Evolutionary conservation across 192 early-diverging fungal genomes (phyloP), one percentile per base, ranked within the genome.

Genomic region (Entomortierella beljakovae): DNA sequence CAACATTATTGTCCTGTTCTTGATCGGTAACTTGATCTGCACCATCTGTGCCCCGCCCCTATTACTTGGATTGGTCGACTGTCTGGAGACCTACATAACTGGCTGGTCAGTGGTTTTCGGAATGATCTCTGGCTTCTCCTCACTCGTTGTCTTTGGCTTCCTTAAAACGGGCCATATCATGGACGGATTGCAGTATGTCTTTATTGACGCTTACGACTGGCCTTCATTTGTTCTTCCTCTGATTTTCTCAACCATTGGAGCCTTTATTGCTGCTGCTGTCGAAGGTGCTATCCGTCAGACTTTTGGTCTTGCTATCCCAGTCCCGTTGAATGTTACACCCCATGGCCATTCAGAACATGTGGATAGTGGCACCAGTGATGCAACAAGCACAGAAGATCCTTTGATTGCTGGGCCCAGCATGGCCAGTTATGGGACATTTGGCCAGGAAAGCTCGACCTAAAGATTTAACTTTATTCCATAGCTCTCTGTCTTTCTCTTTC

Each of bases 11-110:
- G 81, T 86, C 49, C 82, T 91, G 18, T 91, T 87, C 62, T 57
- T 91, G 60, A 74, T 89, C 34, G 89, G 87, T 22, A 88, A 91
- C 71, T 57, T 91, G 49, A 72, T 91, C 57, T 88, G 87, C 48
- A 80, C 82, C 62, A 86, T 88, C 18, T 89, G 86, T 52, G 80
- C 87, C 18, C 46, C 88, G 4, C 89, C 89, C 2, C 68, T 91
- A 23, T 55, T 91, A 43, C 51, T 86, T 29, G 89, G 89, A 1
- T 74, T 91, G 34, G 57, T 85, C 31, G 65, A 58, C 25, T 70
- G 77, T 13, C 64, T 87, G 5, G 81, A 87, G 33, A 71, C 71
- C 23, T 70, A 75, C 37, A 40, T 75, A 29, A 81, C 80, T 16
- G 64, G 52, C 33, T 72, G 80, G 71, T 72, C 80, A 16, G 59